Conservation (phyloP, 1,139 yeast genomes). For the Diutina mesorugosa region DNA sequence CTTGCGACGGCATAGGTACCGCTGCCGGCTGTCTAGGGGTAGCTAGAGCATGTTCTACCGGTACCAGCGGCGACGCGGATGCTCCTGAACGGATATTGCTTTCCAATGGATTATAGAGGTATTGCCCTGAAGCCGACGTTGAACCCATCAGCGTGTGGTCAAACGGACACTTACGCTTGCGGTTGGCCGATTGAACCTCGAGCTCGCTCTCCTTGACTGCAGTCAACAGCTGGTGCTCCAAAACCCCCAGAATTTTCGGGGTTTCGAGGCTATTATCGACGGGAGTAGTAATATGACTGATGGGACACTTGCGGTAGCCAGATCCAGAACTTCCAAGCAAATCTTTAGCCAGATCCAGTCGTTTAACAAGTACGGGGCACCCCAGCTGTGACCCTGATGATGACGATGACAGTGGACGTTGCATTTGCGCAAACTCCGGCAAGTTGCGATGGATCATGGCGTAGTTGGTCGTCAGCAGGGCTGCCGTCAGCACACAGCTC, state of each 20-base stretch:
- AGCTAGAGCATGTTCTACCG: background rate
- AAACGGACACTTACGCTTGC: conserved; percentile 20
- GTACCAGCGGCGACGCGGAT: background rate
- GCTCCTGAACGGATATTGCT: conserved; percentile 1
- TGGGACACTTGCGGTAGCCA: conserved; percentile 9
- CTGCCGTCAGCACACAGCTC: conserved; percentile 28
- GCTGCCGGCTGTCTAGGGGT: background rate
- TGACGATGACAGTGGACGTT: background rate
- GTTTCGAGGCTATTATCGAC: conserved; percentile 3
- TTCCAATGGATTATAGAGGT: background rate
- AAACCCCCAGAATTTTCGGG: background rate
- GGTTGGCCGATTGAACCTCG: background rate
- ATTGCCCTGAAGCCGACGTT: background rate
- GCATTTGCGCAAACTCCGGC: background rate
- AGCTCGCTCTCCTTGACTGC: background rate
- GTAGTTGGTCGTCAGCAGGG: conserved; percentile 16
- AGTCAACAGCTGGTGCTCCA: background rate
- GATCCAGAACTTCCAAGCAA: background rate
- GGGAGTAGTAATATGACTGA: conserved; percentile 6
- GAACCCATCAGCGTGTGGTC: conserved; percentile 11
- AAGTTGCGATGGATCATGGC: conserved; percentile 16
- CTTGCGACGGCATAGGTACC: background rate
- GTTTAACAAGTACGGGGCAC: background rate
- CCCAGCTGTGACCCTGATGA: conserved; percentile 2
- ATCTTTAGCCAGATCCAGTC: conserved; percentile 2